Evolutionary conservation across 345 rosid genomes (phyloP), one percentile per base, ranked within the genome.

Genomic region (Arabis alpina): DNA sequence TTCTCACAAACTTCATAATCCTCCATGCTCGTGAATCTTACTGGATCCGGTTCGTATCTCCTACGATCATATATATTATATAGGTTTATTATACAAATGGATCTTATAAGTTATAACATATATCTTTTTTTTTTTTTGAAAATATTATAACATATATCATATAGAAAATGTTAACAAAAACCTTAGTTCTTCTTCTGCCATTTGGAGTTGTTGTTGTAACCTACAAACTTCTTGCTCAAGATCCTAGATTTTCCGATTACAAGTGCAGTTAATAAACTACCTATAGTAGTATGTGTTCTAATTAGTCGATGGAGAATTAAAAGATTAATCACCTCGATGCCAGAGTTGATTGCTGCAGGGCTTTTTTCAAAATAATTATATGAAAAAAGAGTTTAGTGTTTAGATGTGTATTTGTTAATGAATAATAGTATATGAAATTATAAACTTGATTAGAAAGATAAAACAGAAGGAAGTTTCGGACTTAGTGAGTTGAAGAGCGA

Each of bases 161-260:
- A n/a, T 27, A n/a, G 0, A 45, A 54, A 14, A 19, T 30, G 4
- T 45, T 44, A 27, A 6, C n/a, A 41, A 24, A 47, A 7, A 90
- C 96, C 88, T 80, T 71, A 88, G 66, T 37, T 90, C 87, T 54
- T 88, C 84, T 48, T 86, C 86, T 39, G 90, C 82, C 83, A 81
- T 80, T 68, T 85, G 94, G 54, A 90, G 86, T 27, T 88, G 88
- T 43, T 83, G 90, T 57, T 84, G 93, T 71, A 90, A 79, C 74
- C 81, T 80, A 30, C 73, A 75, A 75, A 90, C 72, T 79, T 88
- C 90, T 25, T 85, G 88, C 14, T 85, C 86, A 19, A 90, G 85
- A 51, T 82, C 89, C 96, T 87, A 61, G 2, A 25, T 23, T 66
- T 50, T 59, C 6, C n/a, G 24, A 11, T 54, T 34, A 36, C 2